These are phyloP conservation scores for Ascochyta rabiei DNA, from an alignment of 2,329 filamentous ascomycete genomes.

Conservation along the genomic window DNA sequence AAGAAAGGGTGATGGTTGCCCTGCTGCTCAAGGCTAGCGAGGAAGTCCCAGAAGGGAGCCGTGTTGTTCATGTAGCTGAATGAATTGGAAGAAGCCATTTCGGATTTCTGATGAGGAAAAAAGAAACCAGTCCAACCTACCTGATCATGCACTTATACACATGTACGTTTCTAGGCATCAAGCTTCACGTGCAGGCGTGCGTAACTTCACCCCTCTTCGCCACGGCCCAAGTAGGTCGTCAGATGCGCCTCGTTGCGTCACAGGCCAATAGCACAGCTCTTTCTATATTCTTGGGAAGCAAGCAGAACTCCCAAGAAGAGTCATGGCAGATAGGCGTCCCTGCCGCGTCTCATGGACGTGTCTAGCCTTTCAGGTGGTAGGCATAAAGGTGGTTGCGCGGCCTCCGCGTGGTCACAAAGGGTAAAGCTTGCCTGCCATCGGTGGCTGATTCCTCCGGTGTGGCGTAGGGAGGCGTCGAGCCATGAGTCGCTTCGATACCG, in stretches of 20 bases:
- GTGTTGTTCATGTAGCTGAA: conserved; percentile 58
- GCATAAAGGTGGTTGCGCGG: conserved; percentile 36
- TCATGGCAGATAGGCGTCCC: conserved; percentile 24
- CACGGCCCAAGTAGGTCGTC: conserved; percentile 22
- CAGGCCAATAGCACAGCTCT: conserved; percentile 28
- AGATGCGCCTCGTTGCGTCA: conserved; percentile 5
- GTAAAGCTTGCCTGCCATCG: conserved; percentile 20
- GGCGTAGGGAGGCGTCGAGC: conserved; percentile 21
- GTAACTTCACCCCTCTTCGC: conserved; percentile 33
- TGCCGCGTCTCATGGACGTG: conserved; percentile 24
- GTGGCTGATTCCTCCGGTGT: conserved; percentile 29
- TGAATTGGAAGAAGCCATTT: conserved; percentile 59
- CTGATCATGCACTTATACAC: conserved; percentile 34
- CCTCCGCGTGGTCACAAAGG: conserved; percentile 18
- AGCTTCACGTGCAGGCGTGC: conserved; percentile 37
- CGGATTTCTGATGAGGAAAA: conserved; percentile 14
- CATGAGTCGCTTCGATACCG: not conserved
- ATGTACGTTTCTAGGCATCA: conserved; percentile 34
- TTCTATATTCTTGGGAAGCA: conserved; percentile 14
- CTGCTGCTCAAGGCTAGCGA: conserved; percentile 58
- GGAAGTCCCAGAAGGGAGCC: conserved; percentile 63
- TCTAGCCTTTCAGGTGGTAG: conserved; percentile 24
- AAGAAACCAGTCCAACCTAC: conserved; percentile 15
- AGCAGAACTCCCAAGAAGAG: conserved; percentile 32
- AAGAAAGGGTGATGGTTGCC: conserved; percentile 55